phyloP scores from a whole-genome alignment of 2,329 filamentous ascomycete species.

The Pseudogymnoascus sp. region DNA sequence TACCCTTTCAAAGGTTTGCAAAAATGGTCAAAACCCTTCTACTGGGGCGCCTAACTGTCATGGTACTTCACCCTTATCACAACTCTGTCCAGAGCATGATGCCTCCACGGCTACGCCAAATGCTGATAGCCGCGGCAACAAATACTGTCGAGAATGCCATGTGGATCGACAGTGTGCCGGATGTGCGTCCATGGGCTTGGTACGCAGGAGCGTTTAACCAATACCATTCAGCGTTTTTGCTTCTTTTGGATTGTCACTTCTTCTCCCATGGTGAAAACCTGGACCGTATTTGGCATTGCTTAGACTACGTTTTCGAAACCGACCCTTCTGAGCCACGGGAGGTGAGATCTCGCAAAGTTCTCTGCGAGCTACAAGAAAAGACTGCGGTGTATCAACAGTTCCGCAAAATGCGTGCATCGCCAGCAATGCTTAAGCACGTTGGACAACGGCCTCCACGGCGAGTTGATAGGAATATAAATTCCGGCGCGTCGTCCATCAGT shows the following conservation, averaged over 20 bases:
- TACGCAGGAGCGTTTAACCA: conserved; percentile 65
- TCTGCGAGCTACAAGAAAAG: conserved; percentile 55
- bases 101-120: conserved; percentile 55
- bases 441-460: conserved; percentile 17
- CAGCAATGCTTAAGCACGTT: conserved; percentile 26
- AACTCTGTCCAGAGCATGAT: conserved; percentile 33
- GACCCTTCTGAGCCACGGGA: conserved; percentile 43
- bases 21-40: conserved; percentile 59
- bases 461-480: conserved; percentile 11
- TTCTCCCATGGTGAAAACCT: conserved; percentile 43
- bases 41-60: conserved; percentile 55
- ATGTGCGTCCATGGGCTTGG: conserved; percentile 57
- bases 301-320: conserved; percentile 65
- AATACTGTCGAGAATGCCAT: conserved; percentile 48
- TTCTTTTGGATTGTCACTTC: conserved; percentile 59
- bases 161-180: conserved; percentile 44
- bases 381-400: conserved; percentile 52
- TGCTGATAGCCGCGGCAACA: conserved; percentile 56
- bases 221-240: conserved; percentile 61
- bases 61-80: conserved; percentile 63
- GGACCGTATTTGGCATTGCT: conserved; percentile 60
- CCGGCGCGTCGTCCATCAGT: not conserved
- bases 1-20: conserved; percentile 56
- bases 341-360: conserved; percentile 52
- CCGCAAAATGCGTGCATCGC: conserved; percentile 49